These are phyloP conservation scores for Mortierella sp. DNA, from an alignment of 371 early-diverging fungal genomes.

Conservation along the genomic window DNA sequence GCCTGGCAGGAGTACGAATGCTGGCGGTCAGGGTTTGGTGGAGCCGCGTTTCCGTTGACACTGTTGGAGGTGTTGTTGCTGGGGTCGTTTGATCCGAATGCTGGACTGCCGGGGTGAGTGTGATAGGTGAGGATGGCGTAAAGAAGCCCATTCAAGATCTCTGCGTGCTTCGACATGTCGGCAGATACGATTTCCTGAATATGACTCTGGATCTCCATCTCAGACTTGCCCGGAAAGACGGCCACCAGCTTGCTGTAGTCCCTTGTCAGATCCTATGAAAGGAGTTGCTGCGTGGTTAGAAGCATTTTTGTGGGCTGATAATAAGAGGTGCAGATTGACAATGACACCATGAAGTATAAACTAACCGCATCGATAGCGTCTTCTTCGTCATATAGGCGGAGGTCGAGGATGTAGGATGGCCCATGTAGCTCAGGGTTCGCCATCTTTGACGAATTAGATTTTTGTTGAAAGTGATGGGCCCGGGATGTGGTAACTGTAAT, in stretches of 20 bases:
- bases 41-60: slow-evolving; percentile 8
- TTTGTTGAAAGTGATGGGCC: neutral
- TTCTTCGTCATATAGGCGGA: slow-evolving; percentile 58
- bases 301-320: no score
- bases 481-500: neutral
- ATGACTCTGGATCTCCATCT: slow-evolving; percentile 73
- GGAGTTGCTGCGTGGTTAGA: neutral
- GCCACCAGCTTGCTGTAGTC: slow-evolving; percentile 62
- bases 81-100: neutral
- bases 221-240: slow-evolving; percentile 66
- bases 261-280: slow-evolving; percentile 65
- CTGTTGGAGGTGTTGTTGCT: neutral
- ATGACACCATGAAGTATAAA: neutral
- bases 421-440: slow-evolving; percentile 29
- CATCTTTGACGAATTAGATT: slow-evolving; percentile 23
- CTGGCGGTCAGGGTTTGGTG: slow-evolving; percentile 48
- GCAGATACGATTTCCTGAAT: slow-evolving; percentile 71
- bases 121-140: slow-evolving; percentile 74
- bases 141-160: slow-evolving; percentile 74
- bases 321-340: neutral
- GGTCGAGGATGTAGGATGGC: slow-evolving; percentile 62
- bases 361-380: slow-evolving; percentile 62
- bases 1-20: slow-evolving; percentile 56
- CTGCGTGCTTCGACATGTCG: slow-evolving; percentile 69
- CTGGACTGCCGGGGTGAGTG: slow-evolving; percentile 56